These are phyloP conservation scores for Kluyveromyces starmeri DNA, from an alignment of 805 yeast species.

Conservation along the genomic window DNA sequence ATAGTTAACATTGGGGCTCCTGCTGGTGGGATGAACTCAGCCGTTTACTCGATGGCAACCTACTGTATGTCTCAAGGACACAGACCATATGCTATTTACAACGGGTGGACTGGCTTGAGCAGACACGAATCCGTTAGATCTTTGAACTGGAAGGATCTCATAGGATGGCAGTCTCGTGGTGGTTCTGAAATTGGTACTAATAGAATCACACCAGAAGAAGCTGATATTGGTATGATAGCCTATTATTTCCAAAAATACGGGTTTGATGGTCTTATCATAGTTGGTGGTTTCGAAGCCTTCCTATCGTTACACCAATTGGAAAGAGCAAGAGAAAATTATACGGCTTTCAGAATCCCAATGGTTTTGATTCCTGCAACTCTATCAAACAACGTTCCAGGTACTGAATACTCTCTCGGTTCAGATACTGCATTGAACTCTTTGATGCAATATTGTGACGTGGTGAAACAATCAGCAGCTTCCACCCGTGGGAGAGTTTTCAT, in stretches of 20 bases:
- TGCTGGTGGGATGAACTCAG: constrained; percentile 69
- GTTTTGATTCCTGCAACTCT: constrained; percentile 72
- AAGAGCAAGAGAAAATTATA: constrained; percentile 49
- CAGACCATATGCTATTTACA: constrained; percentile 58
- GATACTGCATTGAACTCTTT: constrained; percentile 69
- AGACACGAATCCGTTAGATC: constrained; percentile 52
- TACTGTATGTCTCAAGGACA: constrained; percentile 73
- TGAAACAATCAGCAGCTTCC: constrained; percentile 71
- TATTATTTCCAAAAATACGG: constrained; percentile 59
- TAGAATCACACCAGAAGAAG: constrained; percentile 55
- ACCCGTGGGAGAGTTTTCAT: constrained; percentile 72
- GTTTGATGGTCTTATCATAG: constrained; percentile 61
- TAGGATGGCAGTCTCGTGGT: constrained; percentile 65
- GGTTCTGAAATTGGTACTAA: constrained; percentile 82
- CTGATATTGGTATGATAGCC: constrained; percentile 63
- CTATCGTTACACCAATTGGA: constrained; percentile 61
- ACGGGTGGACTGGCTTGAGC: constrained; percentile 67
- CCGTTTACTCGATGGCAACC: constrained; percentile 66
- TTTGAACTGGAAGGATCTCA: constrained; percentile 59
- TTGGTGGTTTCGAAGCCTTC: constrained; percentile 80
- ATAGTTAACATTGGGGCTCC: constrained; percentile 75
- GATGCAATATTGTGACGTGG: constrained; percentile 68
- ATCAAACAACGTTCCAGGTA: constrained; percentile 75
- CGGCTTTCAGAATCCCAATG: constrained; percentile 71
- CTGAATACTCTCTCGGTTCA: constrained; percentile 68